Evolutionary conservation across 2,329 filamentous ascomycete genomes (phyloP).

Genomic region (Nannizziopsis barbatae): DNA sequence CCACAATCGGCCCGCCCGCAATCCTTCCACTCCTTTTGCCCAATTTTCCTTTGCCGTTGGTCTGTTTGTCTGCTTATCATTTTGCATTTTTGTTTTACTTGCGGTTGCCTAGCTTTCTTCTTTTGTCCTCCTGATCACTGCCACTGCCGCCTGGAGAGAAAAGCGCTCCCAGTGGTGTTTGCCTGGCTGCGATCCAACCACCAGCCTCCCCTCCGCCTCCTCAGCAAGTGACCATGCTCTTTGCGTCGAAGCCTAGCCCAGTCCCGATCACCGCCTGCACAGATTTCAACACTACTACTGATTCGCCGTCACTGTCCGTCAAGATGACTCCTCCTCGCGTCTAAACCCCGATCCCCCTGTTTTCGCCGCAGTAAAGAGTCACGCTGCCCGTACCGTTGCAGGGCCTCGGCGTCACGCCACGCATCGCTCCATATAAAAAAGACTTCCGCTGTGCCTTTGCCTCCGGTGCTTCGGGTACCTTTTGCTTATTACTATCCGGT

Average conservation of each 20-base stretch:
- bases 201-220: slow-evolving; percentile 7
- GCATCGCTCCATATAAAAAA: slow-evolving; percentile 7
- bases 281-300: slow-evolving; percentile 10
- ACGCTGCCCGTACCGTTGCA: slow-evolving; percentile 12
- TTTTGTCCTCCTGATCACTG: background rate
- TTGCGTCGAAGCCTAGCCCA: slow-evolving; percentile 4
- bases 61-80: background rate
- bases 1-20: background rate
- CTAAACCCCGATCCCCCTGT: background rate
- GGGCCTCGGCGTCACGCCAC: slow-evolving; percentile 10
- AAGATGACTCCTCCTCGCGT: slow-evolving; percentile 7
- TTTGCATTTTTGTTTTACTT: background rate
- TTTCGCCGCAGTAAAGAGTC: slow-evolving; percentile 12
- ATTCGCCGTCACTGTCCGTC: background rate
- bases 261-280: slow-evolving; percentile 14
- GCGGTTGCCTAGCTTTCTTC: background rate
- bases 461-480: slow-evolving; percentile 9
- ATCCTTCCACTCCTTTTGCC: background rate
- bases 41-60: background rate
- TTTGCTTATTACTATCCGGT: slow-evolving; percentile 10
- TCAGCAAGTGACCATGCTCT: slow-evolving; percentile 12
- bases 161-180: slow-evolving; percentile 15
- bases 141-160: slow-evolving; percentile 10
- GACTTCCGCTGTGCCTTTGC: slow-evolving; percentile 9
- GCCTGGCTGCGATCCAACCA: slow-evolving; percentile 9